Evolutionary conservation across 2,329 filamentous ascomycete species (phyloP), one percentile per base, ranked within the genome.

Genomic region (Alternaria sp.): DNA sequence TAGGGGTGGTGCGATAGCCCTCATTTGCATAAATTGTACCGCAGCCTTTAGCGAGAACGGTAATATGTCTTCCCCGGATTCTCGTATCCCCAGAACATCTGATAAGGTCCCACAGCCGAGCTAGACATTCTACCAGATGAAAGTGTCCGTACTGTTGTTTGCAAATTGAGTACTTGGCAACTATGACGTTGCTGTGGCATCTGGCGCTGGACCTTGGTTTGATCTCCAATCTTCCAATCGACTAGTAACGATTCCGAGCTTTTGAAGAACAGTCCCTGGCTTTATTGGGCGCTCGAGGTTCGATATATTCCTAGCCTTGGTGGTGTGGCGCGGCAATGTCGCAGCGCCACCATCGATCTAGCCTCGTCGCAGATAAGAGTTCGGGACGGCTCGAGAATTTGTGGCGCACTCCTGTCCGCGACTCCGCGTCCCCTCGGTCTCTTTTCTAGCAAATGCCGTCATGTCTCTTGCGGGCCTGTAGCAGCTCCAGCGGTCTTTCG

Each of bases 51-150:
- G 62, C 64, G 62, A 61, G 60, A 13, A 17, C 36, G 24, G 51
- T 55, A 64, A 64, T 65, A 17, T 60, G 50, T 48, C 45, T 52
- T 55, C 57, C 61, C 58, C 58, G 33, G 54, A 54, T 58, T 42
- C 40, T 58, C 58, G 51, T 54, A 48, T 57, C 33, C 50, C 36
- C 54, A 24, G 41, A 31, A 55, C 31, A 24, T 56, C 39, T 51
- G 36, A 40, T 28, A 45, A 53, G 45, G 45, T 51, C 40, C 50
- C 41, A 54, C 26, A 41, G 28, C 24, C 39, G 34, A 48, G 42
- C 54, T 55, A 59, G 10, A 9, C 5, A 51, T 64, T 66, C 37
- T 64, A 29, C 63, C 63, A 64, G 34, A 66, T 64, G 63, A 60
- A 44, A 6, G 49, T 29, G 46, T 37, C 60, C 55, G 59, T 62